phyloP scores from a whole-genome alignment of 2,329 filamentous ascomycete species.

The Trichoderma citrinoviride region DNA sequence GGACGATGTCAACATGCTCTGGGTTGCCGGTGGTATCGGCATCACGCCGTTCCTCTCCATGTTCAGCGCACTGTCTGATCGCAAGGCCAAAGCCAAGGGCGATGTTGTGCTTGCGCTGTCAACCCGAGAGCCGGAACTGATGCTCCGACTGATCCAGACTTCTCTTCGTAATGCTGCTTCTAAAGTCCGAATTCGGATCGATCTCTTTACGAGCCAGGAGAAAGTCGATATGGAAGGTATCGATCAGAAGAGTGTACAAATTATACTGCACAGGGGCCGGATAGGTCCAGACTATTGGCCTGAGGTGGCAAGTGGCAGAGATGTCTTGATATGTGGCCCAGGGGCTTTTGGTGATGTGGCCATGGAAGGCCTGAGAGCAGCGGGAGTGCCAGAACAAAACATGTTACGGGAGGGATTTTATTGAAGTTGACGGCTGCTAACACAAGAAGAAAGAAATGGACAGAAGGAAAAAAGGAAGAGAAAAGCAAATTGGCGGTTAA shows the following conservation, averaged over 20 bases:
- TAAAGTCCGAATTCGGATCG: conserved; percentile 4
- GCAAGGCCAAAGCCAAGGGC: neutral
- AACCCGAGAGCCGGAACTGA: conserved; percentile 18
- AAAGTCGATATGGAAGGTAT: conserved; percentile 1
- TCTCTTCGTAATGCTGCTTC: neutral
- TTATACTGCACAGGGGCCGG: conserved; percentile 4
- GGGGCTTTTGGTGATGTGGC: conserved; percentile 15
- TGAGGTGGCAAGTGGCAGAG: conserved; percentile 2
- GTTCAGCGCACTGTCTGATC: conserved; percentile 17
- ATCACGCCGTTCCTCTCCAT: conserved; percentile 21
- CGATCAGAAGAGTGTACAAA: neutral
- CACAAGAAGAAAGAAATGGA: no score
- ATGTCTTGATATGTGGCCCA: conserved; percentile 18
- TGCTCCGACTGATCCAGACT: conserved; percentile 11
- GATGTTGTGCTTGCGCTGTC: conserved; percentile 17
- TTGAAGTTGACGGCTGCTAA: neutral
- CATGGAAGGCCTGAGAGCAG: conserved; percentile 13
- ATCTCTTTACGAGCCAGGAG: conserved; percentile 9
- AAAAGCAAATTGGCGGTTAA: no score
- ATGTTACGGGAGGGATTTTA: conserved; percentile 16
- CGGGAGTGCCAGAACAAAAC: conserved; percentile 3
- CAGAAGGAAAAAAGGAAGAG: no score
- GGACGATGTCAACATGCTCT: conserved; percentile 16
- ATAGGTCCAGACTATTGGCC: neutral
- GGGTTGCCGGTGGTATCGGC: conserved; percentile 21